These are phyloP conservation scores for Geotrichum fermentans DNA, from an alignment of 1,139 yeast genomes.

Conservation along the genomic window DNA sequence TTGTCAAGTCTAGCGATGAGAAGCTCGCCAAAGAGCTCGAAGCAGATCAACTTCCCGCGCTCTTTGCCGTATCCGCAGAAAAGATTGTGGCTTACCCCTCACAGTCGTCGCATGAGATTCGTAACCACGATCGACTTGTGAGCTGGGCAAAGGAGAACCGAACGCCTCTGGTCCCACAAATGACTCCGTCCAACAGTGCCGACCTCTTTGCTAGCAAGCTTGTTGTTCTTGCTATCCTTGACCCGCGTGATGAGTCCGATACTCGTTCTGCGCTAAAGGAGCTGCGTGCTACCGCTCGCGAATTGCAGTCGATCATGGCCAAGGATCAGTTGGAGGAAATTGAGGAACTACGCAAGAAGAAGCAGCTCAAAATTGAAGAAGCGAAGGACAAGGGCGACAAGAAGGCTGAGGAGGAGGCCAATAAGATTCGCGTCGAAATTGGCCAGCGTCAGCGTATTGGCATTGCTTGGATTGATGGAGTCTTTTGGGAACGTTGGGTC, in stretches of 20 bases:
- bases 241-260: conserved; percentile 32
- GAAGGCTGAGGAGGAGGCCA: conserved; percentile 34
- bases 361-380: conserved; percentile 36
- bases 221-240: conserved; percentile 36
- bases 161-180: conserved; percentile 38
- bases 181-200: conserved; percentile 36
- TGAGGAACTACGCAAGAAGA: conserved; percentile 33
- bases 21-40: conserved; percentile 34
- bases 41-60: conserved; percentile 34
- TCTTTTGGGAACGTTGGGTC: conserved; percentile 39
- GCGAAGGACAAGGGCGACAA: conserved; percentile 37
- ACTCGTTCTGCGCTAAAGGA: conserved; percentile 31
- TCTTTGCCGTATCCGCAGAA: conserved; percentile 34
- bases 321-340: conserved; percentile 31
- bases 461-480: conserved; percentile 40
- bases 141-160: conserved; percentile 37
- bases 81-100: conserved; percentile 32
- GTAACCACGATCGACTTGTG: conserved; percentile 32
- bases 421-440: conserved; percentile 31
- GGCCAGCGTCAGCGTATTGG: conserved; percentile 32
- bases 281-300: conserved; percentile 34
- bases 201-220: conserved; percentile 34
- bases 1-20: conserved; percentile 35
- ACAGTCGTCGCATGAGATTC: conserved; percentile 35
- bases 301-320: conserved; percentile 28